These are phyloP conservation scores for Phytopythium ostracodes DNA, from an alignment of 352 stramenopile species.

Conservation along the genomic window DNA sequence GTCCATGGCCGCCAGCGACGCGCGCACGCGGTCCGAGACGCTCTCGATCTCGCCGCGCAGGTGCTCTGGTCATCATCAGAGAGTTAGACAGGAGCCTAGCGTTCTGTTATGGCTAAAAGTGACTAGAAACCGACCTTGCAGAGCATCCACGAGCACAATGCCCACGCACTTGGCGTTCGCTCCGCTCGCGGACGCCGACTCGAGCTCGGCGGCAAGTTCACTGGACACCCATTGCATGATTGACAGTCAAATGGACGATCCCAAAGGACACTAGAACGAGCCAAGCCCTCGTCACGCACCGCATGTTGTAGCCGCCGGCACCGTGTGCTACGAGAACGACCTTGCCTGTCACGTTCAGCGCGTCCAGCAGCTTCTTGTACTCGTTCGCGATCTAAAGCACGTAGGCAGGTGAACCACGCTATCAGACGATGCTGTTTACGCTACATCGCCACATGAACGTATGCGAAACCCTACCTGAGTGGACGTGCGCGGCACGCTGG, in stretches of 20 bases:
- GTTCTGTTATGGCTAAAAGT: neutral
- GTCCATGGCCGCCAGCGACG: conserved; percentile 57
- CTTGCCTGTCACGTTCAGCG: conserved; percentile 48
- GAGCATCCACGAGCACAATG: conserved; percentile 66
- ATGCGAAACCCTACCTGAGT: conserved; percentile 29
- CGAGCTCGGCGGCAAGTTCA: conserved; percentile 43
- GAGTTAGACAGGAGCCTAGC: neutral
- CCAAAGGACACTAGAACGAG: neutral
- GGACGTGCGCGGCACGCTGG: conserved; percentile 42
- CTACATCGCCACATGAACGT: too few relatives aligned
- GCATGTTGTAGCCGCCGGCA: conserved; percentile 80
- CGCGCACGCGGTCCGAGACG: conserved; percentile 50
- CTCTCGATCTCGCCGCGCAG: conserved; percentile 53
- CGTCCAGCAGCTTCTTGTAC: conserved; percentile 55
- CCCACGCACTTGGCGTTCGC: conserved; percentile 37
- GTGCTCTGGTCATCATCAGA: conserved; percentile 29
- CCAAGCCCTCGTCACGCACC: conserved; percentile 12
- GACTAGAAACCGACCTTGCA: conserved; percentile 30
- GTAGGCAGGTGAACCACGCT: too few relatives aligned
- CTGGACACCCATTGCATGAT: too few relatives aligned
- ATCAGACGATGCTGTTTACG: too few relatives aligned
- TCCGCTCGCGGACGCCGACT: conserved; percentile 11
- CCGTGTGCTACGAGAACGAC: conserved; percentile 72
- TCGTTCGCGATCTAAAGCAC: conserved; percentile 44
- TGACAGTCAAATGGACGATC: too few relatives aligned